Percentiles rank a stretch among this genome's conserved stretches.
These are phyloP conservation scores for Metarhizium anisopliae DNA, from an alignment of 2,329 filamentous ascomycete species.

Conservation along the genomic window DNA sequence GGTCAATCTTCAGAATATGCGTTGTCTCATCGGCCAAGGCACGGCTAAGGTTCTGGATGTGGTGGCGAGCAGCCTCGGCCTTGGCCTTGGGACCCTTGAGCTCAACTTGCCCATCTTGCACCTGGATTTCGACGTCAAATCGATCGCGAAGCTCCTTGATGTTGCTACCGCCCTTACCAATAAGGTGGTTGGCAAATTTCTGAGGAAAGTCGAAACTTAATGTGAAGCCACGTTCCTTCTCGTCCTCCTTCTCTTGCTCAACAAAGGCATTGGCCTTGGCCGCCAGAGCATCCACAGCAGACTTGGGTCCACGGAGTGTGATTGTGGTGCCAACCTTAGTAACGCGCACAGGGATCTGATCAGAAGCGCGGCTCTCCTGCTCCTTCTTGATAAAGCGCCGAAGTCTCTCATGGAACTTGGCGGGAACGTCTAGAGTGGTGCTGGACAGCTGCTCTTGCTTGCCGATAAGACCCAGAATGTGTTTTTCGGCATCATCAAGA, in stretches of 20 bases:
- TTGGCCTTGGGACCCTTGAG: constrained; percentile 94
- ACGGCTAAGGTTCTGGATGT: constrained; percentile 71
- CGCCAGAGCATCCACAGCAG: constrained; percentile 62
- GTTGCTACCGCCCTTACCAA: constrained; percentile 59
- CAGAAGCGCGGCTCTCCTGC: constrained; percentile 45
- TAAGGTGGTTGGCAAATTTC: constrained; percentile 82
- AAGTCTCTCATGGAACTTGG: constrained; percentile 56
- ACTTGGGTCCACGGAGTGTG: constrained; percentile 67
- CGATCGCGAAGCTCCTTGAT: constrained; percentile 57
- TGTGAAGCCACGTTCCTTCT: constrained; percentile 85
- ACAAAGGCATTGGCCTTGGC: constrained; percentile 71
- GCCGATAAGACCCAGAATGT: constrained; percentile 48
- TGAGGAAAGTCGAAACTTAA: constrained; percentile 87
- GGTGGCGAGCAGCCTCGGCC: constrained; percentile 73
- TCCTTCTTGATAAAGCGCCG: constrained; percentile 56
- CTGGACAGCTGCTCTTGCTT: constrained; percentile 48
- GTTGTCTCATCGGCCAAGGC: constrained; percentile 87
- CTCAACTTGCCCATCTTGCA: constrained; percentile 89
- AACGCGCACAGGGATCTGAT: constrained; percentile 53
- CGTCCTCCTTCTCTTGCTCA: constrained; percentile 81
- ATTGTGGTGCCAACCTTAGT: constrained; percentile 51
- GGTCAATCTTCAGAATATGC: constrained; percentile 79
- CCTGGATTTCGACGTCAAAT: constrained; percentile 70
- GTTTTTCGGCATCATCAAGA: constrained; percentile 45
- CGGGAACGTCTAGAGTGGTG: constrained; percentile 46